Evolutionary conservation across 176 grass and related monocot species (phyloP).

Genomic region (Calamus simplicifolius): DNA sequence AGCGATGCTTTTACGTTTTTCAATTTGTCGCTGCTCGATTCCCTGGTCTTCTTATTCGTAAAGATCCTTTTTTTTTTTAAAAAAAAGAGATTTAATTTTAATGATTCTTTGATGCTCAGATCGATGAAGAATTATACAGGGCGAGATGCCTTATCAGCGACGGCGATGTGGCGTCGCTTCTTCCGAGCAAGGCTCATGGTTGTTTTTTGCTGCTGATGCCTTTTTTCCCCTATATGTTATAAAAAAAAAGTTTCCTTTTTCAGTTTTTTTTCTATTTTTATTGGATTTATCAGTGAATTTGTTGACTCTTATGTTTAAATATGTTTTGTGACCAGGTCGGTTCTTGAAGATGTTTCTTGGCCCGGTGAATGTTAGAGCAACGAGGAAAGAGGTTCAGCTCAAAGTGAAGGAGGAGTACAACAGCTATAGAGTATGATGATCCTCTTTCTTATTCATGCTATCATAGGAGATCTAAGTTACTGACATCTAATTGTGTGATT

Average conservation of each 20-base stretch:
- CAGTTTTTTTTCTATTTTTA: constrained; percentile 9
- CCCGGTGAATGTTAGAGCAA: constrained; percentile 72
- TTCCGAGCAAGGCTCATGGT: constrained; percentile 72
- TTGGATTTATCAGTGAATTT: constrained; percentile 4
- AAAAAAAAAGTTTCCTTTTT: not conserved
- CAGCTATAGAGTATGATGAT: constrained; percentile 74
- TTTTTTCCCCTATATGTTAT: constrained; percentile 11
- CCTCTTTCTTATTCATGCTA: not conserved
- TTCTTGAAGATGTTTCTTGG: constrained; percentile 90
- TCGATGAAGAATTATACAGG: constrained; percentile 82
- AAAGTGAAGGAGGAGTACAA: constrained; percentile 99
- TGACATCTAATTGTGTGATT: no score
- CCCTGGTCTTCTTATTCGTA: no score
- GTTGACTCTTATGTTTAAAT: not conserved
- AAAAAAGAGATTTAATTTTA: no score
- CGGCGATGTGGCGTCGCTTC: constrained; percentile 55
- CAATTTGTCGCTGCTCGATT: not conserved
- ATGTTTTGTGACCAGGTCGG: constrained; percentile 23
- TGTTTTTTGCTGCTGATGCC: constrained; percentile 3
- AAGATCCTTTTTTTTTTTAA: no score
- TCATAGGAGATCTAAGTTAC: not conserved
- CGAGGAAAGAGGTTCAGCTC: constrained; percentile 86
- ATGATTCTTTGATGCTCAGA: constrained; percentile 18
- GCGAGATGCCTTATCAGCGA: constrained; percentile 62
- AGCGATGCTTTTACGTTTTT: not conserved